Evolutionary conservation across 192 early-diverging fungal species (phyloP).

Genomic region (Umbelopsis isabellina): DNA sequence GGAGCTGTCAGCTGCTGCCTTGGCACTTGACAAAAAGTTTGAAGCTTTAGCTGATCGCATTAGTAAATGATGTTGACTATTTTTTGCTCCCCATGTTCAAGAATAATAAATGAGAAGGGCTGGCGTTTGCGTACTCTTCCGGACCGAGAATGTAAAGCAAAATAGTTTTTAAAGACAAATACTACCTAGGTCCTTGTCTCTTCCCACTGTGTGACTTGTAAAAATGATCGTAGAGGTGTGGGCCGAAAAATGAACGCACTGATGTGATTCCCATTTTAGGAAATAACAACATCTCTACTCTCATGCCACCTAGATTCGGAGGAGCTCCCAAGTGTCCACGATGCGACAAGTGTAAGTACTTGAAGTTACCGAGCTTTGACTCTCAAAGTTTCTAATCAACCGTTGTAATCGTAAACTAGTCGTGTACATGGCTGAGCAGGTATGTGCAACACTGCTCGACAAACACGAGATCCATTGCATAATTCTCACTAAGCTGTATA

Average conservation of each 20-base stretch:
- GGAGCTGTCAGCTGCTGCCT: no score
- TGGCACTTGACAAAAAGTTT: no score
- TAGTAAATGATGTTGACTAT: no score
- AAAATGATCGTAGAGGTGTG: not conserved
- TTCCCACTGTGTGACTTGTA: no score
- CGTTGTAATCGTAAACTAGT: not conserved
- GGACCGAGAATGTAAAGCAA: no score
- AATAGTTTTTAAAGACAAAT: no score
- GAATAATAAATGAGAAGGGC: no score
- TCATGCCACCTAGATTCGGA: constrained; percentile 54
- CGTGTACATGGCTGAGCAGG: constrained; percentile 57
- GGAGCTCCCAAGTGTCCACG: constrained; percentile 53
- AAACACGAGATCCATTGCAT: not conserved
- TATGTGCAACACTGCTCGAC: constrained; percentile 8
- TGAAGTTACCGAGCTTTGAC: not conserved
- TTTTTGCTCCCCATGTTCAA: no score
- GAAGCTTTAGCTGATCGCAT: no score
- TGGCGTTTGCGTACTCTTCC: no score
- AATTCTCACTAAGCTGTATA: constrained; percentile 16
- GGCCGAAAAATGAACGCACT: not conserved
- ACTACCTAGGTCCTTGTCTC: no score
- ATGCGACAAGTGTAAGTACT: constrained; percentile 45
- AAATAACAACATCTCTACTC: not conserved
- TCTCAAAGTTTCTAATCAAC: not conserved
- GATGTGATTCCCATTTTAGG: not conserved